Evolutionary conservation across 805 yeast species (phyloP).

Genomic region (Ogataea paraovalis): DNA sequence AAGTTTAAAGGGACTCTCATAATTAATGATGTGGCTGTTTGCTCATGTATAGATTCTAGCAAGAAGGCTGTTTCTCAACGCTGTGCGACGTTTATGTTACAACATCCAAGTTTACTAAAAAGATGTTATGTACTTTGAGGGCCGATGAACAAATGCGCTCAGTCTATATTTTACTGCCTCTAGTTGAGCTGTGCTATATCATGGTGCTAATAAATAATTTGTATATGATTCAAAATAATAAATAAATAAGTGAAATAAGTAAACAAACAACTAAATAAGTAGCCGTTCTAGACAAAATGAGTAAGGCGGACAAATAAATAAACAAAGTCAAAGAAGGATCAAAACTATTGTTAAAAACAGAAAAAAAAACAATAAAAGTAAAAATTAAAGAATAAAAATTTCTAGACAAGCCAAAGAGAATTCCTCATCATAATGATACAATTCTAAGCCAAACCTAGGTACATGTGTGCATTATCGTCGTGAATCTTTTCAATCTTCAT

Average conservation of each 20-base stretch:
- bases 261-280: constrained; percentile 5
- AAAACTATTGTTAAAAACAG: too few relatives aligned
- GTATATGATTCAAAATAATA: constrained; percentile 1
- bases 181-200: too few relatives aligned
- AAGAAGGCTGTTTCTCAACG: constrained; percentile 37
- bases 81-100: constrained; percentile 35
- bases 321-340: neutral
- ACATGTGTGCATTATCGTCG: constrained; percentile 40
- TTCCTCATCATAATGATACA: neutral
- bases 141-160: too few relatives aligned
- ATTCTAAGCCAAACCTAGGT: constrained; percentile 28
- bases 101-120: constrained; percentile 17
- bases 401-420: neutral
- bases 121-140: constrained; percentile 13
- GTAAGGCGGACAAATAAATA: neutral
- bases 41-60: constrained; percentile 31
- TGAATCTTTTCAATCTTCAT: constrained; percentile 56
- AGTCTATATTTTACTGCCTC: too few relatives aligned
- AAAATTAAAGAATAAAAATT: neutral
- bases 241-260: constrained; percentile 10
- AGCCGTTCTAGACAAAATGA: neutral
- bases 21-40: constrained; percentile 32
- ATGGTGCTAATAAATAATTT: neutral
- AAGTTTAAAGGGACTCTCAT: constrained; percentile 25
- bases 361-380: neutral